These are phyloP conservation scores for Talaromyces pinophilus DNA, from an alignment of 2,329 filamentous ascomycete genomes.

Conservation along the genomic window DNA sequence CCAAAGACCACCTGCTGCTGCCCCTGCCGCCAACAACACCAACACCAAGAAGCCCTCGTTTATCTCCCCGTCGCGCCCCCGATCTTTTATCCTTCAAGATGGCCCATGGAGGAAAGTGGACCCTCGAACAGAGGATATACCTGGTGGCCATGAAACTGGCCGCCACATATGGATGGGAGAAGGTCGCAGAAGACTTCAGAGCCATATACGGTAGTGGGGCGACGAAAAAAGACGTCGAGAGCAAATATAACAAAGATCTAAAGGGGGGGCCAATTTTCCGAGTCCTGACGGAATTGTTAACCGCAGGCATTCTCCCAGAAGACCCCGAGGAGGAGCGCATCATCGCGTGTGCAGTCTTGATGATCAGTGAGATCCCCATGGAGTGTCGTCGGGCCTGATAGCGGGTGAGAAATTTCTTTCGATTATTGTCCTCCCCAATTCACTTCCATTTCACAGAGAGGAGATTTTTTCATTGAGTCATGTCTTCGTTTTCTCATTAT, in stretches of 20 bases:
- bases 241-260: constrained; percentile 20
- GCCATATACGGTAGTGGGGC: neutral
- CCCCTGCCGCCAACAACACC: neutral
- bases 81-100: neutral
- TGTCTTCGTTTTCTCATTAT: constrained; percentile 7
- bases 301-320: neutral
- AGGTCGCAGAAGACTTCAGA: constrained; percentile 3
- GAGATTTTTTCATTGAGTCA: constrained; percentile 8
- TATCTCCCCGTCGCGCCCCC: neutral
- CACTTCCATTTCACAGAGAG: constrained; percentile 1
- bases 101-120: constrained; percentile 17
- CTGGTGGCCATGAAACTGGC: constrained; percentile 14
- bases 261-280: neutral
- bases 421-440: neutral
- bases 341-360: neutral
- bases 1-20: neutral
- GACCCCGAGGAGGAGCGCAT: neutral
- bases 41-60: neutral
- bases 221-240: constrained; percentile 18
- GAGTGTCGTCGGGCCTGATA: neutral
- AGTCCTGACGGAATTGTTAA: neutral
- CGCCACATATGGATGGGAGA: constrained; percentile 9
- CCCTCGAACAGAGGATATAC: neutral
- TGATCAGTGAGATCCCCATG: neutral
- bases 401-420: constrained; percentile 14